A percentile compares a stretch with the other conserved stretches of the same genome.
Conservation (phyloP, 78 protist species). For the Pigoraptor vietnamica region DNA sequence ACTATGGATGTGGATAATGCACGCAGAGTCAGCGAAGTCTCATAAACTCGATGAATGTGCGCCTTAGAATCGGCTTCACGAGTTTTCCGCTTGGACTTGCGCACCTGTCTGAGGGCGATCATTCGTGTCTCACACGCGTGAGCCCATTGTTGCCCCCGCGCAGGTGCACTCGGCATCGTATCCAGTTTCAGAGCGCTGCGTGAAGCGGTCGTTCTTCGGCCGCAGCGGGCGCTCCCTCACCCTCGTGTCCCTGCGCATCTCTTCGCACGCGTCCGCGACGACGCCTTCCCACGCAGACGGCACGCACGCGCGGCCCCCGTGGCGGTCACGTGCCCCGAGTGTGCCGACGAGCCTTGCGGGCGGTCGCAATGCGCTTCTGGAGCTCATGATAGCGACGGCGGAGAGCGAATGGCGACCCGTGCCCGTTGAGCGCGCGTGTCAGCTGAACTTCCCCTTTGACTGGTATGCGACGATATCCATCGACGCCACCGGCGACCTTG, state of each 20-base stretch:
- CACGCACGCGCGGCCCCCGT: background rate
- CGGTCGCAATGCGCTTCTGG: background rate
- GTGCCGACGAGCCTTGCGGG: background rate
- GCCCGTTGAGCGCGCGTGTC: background rate
- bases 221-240: background rate
- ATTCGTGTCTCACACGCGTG: too few species aligned
- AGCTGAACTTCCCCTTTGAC: background rate
- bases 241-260: background rate
- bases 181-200: background rate
- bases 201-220: background rate
- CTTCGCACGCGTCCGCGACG: background rate
- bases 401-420: background rate
- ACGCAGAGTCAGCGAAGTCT: too few species aligned
- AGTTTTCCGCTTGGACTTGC: too few species aligned
- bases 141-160: background rate
- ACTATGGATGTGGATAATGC: too few species aligned
- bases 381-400: background rate
- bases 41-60: too few species aligned
- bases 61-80: too few species aligned
- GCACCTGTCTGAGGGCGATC: too few species aligned
- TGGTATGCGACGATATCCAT: background rate
- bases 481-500: background rate
- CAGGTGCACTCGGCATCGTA: background rate
- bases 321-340: background rate
- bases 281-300: background rate